A percentile compares a stretch with the other conserved stretches of the same genome.
phyloP scores from a whole-genome alignment of 352 stramenopile species.

The Phytopythium boreale region DNA sequence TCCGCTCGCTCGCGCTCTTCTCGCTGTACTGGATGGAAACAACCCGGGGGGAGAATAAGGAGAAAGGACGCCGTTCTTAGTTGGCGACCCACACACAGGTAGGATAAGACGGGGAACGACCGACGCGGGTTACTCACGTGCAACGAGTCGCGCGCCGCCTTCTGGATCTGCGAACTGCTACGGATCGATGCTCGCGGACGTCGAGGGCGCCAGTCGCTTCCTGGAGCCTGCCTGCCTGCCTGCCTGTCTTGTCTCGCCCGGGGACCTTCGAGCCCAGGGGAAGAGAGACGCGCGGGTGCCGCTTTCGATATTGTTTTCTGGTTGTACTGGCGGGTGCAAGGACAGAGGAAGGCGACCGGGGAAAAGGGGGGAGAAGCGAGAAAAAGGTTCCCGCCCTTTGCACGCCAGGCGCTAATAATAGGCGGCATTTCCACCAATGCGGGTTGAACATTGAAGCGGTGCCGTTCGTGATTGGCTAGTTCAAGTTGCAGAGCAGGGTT shows the following conservation, averaged over 20 bases:
- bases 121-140: not conserved
- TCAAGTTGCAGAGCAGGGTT: not conserved
- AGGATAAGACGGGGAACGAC: not conserved
- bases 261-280: too few relatives aligned
- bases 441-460: not conserved
- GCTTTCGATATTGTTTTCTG: constrained; percentile 1
- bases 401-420: not conserved
- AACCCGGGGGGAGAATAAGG: not conserved
- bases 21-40: not conserved
- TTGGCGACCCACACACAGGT: not conserved
- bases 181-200: too few relatives aligned
- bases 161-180: not conserved
- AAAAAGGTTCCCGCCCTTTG: not conserved
- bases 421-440: not conserved
- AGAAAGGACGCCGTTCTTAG: not conserved
- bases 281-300: not conserved
- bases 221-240: too few relatives aligned
- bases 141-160: not conserved
- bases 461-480: not conserved
- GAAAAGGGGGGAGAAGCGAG: not conserved
- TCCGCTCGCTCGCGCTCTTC: not conserved
- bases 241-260: too few relatives aligned
- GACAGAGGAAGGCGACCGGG: not conserved
- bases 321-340: not conserved
- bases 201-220: too few relatives aligned